Evolutionary conservation across 805 yeast genomes (phyloP).

Genomic region (Saturnispora galanensis): DNA sequence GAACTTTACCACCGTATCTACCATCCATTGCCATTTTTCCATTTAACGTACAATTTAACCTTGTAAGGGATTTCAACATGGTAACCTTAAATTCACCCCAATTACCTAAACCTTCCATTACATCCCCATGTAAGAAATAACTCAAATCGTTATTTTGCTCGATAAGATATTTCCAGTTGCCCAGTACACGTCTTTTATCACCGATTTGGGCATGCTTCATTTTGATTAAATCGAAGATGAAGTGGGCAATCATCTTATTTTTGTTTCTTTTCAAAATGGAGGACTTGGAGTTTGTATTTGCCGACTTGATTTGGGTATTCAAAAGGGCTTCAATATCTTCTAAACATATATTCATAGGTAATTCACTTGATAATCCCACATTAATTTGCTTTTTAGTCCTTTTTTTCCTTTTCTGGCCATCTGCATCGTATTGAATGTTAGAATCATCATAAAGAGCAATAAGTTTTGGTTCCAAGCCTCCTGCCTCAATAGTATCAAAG

Average conservation of each 20-base stretch:
- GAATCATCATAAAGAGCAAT: conserved; percentile 4
- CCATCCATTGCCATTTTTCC: conserved; percentile 8
- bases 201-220: conserved; percentile 16
- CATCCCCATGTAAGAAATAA: conserved; percentile 11
- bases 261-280: conserved; percentile 18
- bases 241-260: conserved; percentile 20
- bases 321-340: conserved; percentile 16
- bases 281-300: conserved; percentile 19
- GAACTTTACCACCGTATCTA: neutral
- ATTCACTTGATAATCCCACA: conserved; percentile 6
- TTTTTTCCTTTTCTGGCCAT: conserved; percentile 10
- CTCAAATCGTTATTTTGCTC: conserved; percentile 10
- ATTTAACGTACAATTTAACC: conserved; percentile 9
- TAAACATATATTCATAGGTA: conserved; percentile 16
- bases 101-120: conserved; percentile 1
- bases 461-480: conserved; percentile 6
- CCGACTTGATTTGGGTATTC: conserved; percentile 19
- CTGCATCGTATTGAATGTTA: neutral
- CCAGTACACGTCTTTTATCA: conserved; percentile 15
- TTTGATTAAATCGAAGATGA: conserved; percentile 20
- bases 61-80: conserved; percentile 8
- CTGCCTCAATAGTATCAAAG: conserved; percentile 10
- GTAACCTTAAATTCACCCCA: conserved; percentile 14
- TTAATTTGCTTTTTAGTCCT: conserved; percentile 15
- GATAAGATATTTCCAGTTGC: conserved; percentile 20